Evolutionary conservation across 495 filamentous ascomycete species (phyloP).

Genomic region (Alectoria sarmentosa): DNA sequence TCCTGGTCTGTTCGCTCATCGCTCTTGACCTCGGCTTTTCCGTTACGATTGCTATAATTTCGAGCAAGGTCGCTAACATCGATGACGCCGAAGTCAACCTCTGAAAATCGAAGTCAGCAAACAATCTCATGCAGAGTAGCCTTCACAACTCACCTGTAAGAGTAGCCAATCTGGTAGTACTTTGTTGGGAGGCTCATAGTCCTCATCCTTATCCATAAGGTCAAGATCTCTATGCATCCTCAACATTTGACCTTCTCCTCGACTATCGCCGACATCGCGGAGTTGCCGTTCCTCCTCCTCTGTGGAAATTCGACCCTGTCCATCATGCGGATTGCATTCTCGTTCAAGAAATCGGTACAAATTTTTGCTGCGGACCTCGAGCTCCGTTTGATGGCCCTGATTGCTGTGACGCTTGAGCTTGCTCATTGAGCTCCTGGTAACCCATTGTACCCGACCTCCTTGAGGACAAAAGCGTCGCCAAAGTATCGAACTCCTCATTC

Average conservation of each 20-base stretch:
- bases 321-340: too few relatives aligned
- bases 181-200: constrained; percentile 42
- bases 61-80: constrained; percentile 42
- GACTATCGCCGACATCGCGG: constrained; percentile 62
- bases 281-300: too few relatives aligned
- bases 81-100: constrained; percentile 51
- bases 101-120: constrained; percentile 31
- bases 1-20: constrained; percentile 61
- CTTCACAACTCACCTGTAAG: constrained; percentile 35
- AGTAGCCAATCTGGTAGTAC: constrained; percentile 37
- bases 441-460: too few relatives aligned
- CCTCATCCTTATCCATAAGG: constrained; percentile 62
- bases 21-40: constrained; percentile 49
- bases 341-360: too few relatives aligned
- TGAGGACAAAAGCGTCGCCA: too few relatives aligned
- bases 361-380: too few relatives aligned
- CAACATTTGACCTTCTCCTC: constrained; percentile 72
- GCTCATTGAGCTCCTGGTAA: too few relatives aligned
- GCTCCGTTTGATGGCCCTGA: too few relatives aligned
- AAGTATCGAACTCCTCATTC: too few relatives aligned
- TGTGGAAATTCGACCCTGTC: too few relatives aligned
- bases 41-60: constrained; percentile 59
- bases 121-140: neutral
- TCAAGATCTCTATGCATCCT: constrained; percentile 61
- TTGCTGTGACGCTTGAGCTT: too few relatives aligned